A percentile compares a stretch with the other conserved stretches of the same genome.
These are phyloP conservation scores for Zopfia rhizophila DNA, from an alignment of 2,329 filamentous ascomycete species.

Conservation along the genomic window DNA sequence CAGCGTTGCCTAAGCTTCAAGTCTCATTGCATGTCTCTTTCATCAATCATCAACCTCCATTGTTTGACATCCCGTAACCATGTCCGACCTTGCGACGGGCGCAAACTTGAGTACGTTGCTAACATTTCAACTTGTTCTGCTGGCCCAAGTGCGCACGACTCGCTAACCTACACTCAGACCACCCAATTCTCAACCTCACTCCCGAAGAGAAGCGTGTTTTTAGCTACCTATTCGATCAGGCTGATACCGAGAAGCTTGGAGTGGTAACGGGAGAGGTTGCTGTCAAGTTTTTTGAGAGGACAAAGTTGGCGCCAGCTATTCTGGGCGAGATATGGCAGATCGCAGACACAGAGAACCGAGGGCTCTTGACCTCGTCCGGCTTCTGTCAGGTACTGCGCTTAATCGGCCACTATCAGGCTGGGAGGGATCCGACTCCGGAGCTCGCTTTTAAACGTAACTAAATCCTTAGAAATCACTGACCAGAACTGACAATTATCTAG, in stretches of 20 bases:
- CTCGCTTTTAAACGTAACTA: constrained; percentile 78
- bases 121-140: constrained; percentile 10
- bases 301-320: constrained; percentile 83
- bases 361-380: constrained; percentile 89
- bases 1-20: constrained; percentile 42
- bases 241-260: constrained; percentile 89
- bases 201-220: constrained; percentile 94
- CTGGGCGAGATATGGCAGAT: constrained; percentile 99
- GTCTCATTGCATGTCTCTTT: constrained; percentile 42
- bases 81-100: constrained; percentile 48
- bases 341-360: constrained; percentile 94
- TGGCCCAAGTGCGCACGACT: too few species aligned
- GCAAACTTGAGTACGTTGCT: constrained; percentile 46
- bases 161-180: constrained; percentile 18
- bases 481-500: constrained; percentile 48
- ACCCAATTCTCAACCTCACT: constrained; percentile 82
- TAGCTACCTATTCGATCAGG: constrained; percentile 90
- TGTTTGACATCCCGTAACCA: constrained; percentile 36
- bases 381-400: constrained; percentile 93
- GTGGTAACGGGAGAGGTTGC: constrained; percentile 96
- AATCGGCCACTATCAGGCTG: constrained; percentile 94
- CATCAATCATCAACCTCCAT: constrained; percentile 31
- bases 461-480: constrained; percentile 1
- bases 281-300: constrained; percentile 98
- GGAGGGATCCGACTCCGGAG: constrained; percentile 81